A percentile compares a stretch with the other conserved stretches of the same genome.
Evolutionary conservation across 208 protist genomes (phyloP).

Genomic region (Trypanosomatidae sp.): DNA sequence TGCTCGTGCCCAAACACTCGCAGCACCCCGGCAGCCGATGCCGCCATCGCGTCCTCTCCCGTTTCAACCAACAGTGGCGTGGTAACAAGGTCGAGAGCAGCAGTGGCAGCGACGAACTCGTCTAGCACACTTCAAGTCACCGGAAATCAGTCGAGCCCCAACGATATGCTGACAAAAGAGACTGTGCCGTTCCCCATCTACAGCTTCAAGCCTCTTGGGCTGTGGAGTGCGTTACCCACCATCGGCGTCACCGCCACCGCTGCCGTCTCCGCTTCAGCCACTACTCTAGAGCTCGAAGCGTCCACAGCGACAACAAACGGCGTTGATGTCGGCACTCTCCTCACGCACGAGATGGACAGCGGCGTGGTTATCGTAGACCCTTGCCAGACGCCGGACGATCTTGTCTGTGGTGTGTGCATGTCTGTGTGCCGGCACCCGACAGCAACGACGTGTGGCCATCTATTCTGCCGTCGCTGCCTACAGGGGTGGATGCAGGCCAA

Average conservation of each 20-base stretch:
- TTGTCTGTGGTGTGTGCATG: conserved; percentile 17
- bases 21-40: neutral
- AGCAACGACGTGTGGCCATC: conserved; percentile 11
- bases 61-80: neutral
- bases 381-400: conserved; percentile 1
- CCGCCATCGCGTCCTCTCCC: neutral
- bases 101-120: neutral
- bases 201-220: conserved; percentile 2
- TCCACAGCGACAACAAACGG: too few species aligned
- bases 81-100: neutral
- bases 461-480: conserved; percentile 16
- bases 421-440: conserved; percentile 10
- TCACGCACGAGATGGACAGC: conserved; percentile 13
- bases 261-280: neutral
- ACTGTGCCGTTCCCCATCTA: neutral
- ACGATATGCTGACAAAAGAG: neutral
- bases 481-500: conserved; percentile 10
- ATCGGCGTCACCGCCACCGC: neutral
- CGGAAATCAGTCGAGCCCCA: neutral
- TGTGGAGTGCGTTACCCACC: neutral
- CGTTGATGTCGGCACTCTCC: conserved; percentile 5
- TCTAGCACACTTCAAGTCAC: neutral
- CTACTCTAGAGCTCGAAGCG: neutral
- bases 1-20: conserved; percentile 5
- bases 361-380: conserved; percentile 10